These are phyloP conservation scores for Aspergillus panamensis DNA, from an alignment of 495 filamentous ascomycete genomes.

Conservation along the genomic window DNA sequence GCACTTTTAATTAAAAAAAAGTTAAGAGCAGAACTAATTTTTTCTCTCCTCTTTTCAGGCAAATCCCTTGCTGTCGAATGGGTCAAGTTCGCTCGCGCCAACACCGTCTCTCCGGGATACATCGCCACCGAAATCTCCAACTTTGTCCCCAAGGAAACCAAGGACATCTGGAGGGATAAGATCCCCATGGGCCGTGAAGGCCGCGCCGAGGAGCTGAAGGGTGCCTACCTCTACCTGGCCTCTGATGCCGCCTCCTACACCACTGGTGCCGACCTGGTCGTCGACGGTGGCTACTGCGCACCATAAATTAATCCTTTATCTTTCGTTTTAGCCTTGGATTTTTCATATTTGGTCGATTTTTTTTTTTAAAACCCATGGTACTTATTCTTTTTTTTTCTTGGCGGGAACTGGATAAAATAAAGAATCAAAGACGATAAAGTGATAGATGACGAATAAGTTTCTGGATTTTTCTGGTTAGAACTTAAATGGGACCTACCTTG, in stretches of 20 bases:
- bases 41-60: slow-evolving; percentile 30
- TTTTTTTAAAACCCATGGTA: neutral
- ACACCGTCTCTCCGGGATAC: slow-evolving; percentile 82
- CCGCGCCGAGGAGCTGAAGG: slow-evolving; percentile 73
- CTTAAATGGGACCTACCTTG: neutral
- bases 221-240: slow-evolving; percentile 82
- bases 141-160: slow-evolving; percentile 67
- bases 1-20: neutral
- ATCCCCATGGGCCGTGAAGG: slow-evolving; percentile 70
- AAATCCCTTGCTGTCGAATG: slow-evolving; percentile 81
- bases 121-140: slow-evolving; percentile 79
- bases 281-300: slow-evolving; percentile 60
- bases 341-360: neutral
- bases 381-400: neutral
- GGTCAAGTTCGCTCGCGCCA: slow-evolving; percentile 79
- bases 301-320: slow-evolving; percentile 20
- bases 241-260: slow-evolving; percentile 81
- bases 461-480: neutral
- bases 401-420: neutral
- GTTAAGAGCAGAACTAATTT: neutral
- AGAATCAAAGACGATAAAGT: neutral
- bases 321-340: neutral
- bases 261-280: slow-evolving; percentile 69
- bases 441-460: slow-evolving; percentile 1
- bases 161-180: slow-evolving; percentile 73